Percentiles rank a stretch among this genome's conserved stretches.
Evolutionary conservation across 371 early-diverging fungal species (phyloP).

Genomic region (Haplosporangium sp.): DNA sequence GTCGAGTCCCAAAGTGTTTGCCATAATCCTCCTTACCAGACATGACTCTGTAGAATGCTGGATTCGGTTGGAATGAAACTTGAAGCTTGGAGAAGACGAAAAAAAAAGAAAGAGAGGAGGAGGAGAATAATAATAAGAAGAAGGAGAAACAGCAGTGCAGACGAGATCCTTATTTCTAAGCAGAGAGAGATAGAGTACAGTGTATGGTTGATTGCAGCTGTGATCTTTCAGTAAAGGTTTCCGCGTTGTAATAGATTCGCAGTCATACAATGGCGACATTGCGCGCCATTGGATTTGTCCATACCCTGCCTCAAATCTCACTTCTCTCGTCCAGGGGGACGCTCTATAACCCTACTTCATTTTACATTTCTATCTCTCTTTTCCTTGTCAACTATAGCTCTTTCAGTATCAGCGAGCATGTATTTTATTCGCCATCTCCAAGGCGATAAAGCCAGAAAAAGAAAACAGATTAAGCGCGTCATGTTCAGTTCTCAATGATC

Average conservation of each 20-base stretch:
- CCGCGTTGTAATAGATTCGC: slow-evolving; percentile 9
- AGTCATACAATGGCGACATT: slow-evolving; percentile 43
- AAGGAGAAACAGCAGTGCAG: not conserved
- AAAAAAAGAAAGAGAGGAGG: not conserved
- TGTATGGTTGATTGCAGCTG: not conserved
- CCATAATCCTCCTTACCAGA: slow-evolving; percentile 32
- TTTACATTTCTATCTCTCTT: slow-evolving; percentile 4
- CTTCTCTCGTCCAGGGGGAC: not conserved
- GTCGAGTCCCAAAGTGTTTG: not conserved
- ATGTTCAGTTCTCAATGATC: slow-evolving; percentile 6
- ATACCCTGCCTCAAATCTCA: slow-evolving; percentile 12
- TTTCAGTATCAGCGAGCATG: not conserved
- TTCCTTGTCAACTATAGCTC: not conserved
- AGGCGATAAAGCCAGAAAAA: not conserved
- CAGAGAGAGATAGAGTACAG: not conserved
- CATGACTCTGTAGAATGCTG: slow-evolving; percentile 15
- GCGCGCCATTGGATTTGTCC: slow-evolving; percentile 18
- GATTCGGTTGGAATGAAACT: not conserved
- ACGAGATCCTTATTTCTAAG: not conserved
- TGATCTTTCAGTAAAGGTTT: not conserved
- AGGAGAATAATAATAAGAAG: not conserved
- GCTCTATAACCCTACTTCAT: not conserved
- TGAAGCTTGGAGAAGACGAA: slow-evolving; percentile 2
- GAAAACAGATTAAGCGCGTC: too few species aligned
- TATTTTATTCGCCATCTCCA: not conserved